phyloP scores from a whole-genome alignment of 192 early-diverging fungal species.

The Geranomyces michiganensis region DNA sequence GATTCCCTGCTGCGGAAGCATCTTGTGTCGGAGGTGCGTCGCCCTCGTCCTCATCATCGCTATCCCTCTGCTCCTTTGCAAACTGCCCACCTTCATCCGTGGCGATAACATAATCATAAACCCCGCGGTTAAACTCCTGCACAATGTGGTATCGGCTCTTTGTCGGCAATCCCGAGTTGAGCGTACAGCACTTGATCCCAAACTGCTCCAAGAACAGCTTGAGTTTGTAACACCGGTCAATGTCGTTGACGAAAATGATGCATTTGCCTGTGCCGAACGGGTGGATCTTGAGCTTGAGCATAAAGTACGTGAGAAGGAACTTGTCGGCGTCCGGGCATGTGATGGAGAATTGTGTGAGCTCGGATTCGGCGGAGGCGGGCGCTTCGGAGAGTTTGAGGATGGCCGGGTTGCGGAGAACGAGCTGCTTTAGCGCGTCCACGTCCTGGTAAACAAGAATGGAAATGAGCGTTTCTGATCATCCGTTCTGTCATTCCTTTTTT shows the following conservation, averaged over 20 bases:
- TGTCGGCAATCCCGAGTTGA: constrained; percentile 94
- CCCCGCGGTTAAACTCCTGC: constrained; percentile 94
- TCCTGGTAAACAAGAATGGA: constrained; percentile 50
- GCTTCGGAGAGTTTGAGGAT: constrained; percentile 85
- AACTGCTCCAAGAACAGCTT: constrained; percentile 98
- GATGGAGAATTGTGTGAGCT: constrained; percentile 79
- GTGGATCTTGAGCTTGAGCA: constrained; percentile 79
- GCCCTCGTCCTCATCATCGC: constrained; percentile 49
- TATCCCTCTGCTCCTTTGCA: constrained; percentile 61
- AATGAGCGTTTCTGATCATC: background rate
- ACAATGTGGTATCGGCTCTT: constrained; percentile 90
- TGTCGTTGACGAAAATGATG: constrained; percentile 95
- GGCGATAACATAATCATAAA: constrained; percentile 94
- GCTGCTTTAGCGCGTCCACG: constrained; percentile 81
- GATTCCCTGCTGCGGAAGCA: too few relatives aligned
- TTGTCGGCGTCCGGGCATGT: constrained; percentile 80
- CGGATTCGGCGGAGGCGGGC: constrained; percentile 31
- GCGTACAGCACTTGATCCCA: constrained; percentile 83
- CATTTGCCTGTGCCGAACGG: constrained; percentile 87
- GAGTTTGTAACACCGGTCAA: constrained; percentile 87
- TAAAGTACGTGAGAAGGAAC: constrained; percentile 84
- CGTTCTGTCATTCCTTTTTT: too few relatives aligned
- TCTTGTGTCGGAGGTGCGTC: too few relatives aligned
- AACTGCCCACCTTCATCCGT: constrained; percentile 77
- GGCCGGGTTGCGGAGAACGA: constrained; percentile 84